These are phyloP conservation scores for Cryphonectria nitschkei DNA, from an alignment of 2,329 filamentous ascomycete species.

Conservation along the genomic window DNA sequence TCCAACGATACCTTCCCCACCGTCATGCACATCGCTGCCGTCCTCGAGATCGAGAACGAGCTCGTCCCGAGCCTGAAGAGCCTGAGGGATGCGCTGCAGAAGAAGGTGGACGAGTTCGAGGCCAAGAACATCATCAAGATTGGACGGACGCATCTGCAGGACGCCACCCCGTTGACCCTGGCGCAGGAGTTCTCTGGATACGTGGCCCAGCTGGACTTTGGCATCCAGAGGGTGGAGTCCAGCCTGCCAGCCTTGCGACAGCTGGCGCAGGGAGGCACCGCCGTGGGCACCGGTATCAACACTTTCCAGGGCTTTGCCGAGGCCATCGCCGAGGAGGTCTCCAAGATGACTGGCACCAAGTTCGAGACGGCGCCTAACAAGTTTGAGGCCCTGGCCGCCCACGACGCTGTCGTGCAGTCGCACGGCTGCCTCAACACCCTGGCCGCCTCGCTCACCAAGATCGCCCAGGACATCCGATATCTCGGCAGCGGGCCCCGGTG, in stretches of 20 bases:
- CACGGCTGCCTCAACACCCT: conserved; percentile 93
- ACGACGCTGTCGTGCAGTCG: conserved; percentile 94
- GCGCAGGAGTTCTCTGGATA: conserved; percentile 98
- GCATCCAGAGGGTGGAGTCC: conserved; percentile 76
- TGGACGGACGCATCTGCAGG: conserved; percentile 94
- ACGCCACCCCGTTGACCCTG: conserved; percentile 92
- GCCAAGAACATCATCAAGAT: conserved; percentile 95
- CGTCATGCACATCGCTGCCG: conserved; percentile 98
- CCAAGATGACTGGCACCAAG: conserved; percentile 87
- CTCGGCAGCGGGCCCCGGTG: conserved; percentile 94
- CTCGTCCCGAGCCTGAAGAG: conserved; percentile 82
- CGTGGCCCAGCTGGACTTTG: conserved; percentile 89
- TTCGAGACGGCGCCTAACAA: conserved; percentile 99
- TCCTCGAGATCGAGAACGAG: conserved; percentile 86
- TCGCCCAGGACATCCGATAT: conserved; percentile 97
- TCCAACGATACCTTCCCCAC: conserved; percentile 99
- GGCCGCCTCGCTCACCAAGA: conserved; percentile 91
- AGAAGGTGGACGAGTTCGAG: conserved; percentile 87
- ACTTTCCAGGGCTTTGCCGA: conserved; percentile 96
- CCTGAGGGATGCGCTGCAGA: conserved; percentile 81
- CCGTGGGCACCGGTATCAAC: conserved; percentile 96
- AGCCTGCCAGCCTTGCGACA: conserved; percentile 45
- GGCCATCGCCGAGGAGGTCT: conserved; percentile 87
- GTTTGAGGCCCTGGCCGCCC: conserved; percentile 94
- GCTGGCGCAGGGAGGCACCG: conserved; percentile 56